Evolutionary conservation across 768 basidiomycete genomes (phyloP), one percentile per base, ranked within the genome.

Genomic region (Suillus alpinus): DNA sequence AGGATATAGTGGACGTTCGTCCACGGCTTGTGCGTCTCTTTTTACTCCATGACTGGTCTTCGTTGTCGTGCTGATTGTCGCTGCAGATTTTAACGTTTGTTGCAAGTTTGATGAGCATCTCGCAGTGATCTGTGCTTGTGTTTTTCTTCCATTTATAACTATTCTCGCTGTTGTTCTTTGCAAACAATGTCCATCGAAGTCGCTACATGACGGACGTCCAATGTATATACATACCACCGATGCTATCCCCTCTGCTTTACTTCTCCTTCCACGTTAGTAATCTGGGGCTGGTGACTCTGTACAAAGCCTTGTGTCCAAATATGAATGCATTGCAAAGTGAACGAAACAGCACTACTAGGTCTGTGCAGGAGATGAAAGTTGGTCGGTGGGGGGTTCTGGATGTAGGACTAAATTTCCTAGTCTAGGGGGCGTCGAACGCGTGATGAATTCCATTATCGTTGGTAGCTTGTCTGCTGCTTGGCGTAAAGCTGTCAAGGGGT

Each of bases 1-100:
- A 98, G 70, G 95, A 95, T 75, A 95, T 98, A 67, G 94, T 98
- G 39, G 95, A 98, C 72, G 84, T 98, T 62, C 87, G 96, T 46
- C 86, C 94, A 36, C 86, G 93, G 61, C 81, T 97, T 72, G 94
- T 96, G 71, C 43, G 91, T 81, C 20, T 34, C 39, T 32, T 59
- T 29, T 31, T 29, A 26, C 40, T 56, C 16, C 52, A 20, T 55
- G 62, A 1, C 41, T 34, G 41, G 9, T n/a, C n/a, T 39, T 41
- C 47, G 44, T 16, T 26, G 18, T 43, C 13, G 20, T 18, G 29
- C 13, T 34, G 31, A 31, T 57, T n/a, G 4, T 41, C 43, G 20
- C 31, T 52, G 46, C 66, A 94, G 93, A 94, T 98, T 68, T 79
- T 98, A 75, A 98, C 95, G 1, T 98, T 98, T 72, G 92, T 95